phyloP scores from a whole-genome alignment of 2,329 filamentous ascomycete species.

The Polychaeton citri region DNA sequence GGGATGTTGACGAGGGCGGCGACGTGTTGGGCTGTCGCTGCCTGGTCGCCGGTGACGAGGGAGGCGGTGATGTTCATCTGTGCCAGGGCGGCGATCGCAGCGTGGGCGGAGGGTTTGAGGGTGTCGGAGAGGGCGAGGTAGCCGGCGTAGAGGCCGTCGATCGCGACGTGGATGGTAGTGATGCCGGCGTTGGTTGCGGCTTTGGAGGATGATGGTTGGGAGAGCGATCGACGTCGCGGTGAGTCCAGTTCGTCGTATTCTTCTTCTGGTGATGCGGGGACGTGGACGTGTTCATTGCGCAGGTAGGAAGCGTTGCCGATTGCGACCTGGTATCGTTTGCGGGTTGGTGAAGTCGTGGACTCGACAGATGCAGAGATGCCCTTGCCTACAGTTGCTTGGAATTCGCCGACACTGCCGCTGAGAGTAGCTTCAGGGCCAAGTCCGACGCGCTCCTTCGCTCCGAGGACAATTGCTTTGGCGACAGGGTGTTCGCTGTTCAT shows the following conservation, averaged over 20 bases:
- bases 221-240: slow-evolving; percentile 7
- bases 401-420: slow-evolving; percentile 74
- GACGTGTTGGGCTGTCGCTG: slow-evolving; percentile 69
- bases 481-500: slow-evolving; percentile 93
- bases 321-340: slow-evolving; percentile 61
- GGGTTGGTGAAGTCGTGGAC: slow-evolving; percentile 54
- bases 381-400: slow-evolving; percentile 68
- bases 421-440: slow-evolving; percentile 59
- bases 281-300: slow-evolving; percentile 51
- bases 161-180: slow-evolving; percentile 83
- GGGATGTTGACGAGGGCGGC: slow-evolving; percentile 73
- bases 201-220: slow-evolving; percentile 18
- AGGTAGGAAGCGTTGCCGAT: slow-evolving; percentile 75
- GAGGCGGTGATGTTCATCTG: slow-evolving; percentile 76
- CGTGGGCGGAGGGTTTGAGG: slow-evolving; percentile 75
- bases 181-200: slow-evolving; percentile 40
- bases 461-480: slow-evolving; percentile 68
- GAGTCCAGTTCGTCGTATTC: slow-evolving; percentile 35
- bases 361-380: slow-evolving; percentile 75
- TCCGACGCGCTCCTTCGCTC: slow-evolving; percentile 63
- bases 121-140: slow-evolving; percentile 76
- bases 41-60: slow-evolving; percentile 88
- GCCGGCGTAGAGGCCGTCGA: slow-evolving; percentile 69
- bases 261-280: slow-evolving; percentile 40
- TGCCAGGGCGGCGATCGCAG: slow-evolving; percentile 67